phyloP scores from a whole-genome alignment of 208 protist genomes.

The Lotmaria passim region DNA sequence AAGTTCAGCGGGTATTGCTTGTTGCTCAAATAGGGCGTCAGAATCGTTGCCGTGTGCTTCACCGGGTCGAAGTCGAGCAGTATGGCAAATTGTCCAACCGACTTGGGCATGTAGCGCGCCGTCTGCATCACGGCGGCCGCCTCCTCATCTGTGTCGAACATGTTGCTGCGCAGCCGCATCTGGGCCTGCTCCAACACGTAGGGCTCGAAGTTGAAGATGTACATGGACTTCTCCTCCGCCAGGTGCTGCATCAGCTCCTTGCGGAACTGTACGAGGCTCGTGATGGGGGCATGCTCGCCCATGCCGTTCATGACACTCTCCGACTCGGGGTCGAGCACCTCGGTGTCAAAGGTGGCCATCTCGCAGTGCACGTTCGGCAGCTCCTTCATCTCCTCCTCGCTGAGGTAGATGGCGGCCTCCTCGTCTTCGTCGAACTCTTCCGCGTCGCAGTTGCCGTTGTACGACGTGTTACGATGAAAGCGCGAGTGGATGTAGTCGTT shows the following conservation, averaged over 20 bases:
- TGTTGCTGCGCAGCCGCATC: constrained; percentile 73
- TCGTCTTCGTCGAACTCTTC: constrained; percentile 70
- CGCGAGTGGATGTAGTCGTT: constrained; percentile 83
- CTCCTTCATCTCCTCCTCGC: constrained; percentile 37
- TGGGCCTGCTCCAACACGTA: constrained; percentile 87
- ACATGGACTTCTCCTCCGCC: constrained; percentile 58
- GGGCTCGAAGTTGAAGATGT: constrained; percentile 91
- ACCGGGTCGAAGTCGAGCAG: constrained; percentile 79
- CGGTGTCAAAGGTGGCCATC: constrained; percentile 82
- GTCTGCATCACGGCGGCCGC: constrained; percentile 40
- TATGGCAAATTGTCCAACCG: constrained; percentile 74
- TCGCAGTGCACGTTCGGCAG: constrained; percentile 78
- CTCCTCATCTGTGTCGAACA: constrained; percentile 78
- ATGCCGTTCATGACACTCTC: constrained; percentile 47
- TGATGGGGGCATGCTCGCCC: constrained; percentile 82
- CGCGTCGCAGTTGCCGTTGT: constrained; percentile 27
- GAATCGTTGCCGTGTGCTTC: constrained; percentile 62
- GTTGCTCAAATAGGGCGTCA: constrained; percentile 63
- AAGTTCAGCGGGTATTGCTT: constrained; percentile 42
- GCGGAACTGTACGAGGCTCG: constrained; percentile 75
- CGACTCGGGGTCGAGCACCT: constrained; percentile 59
- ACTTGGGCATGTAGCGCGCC: constrained; percentile 50
- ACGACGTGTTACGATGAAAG: constrained; percentile 43
- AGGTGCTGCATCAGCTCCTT: constrained; percentile 76
- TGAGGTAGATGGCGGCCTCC: constrained; percentile 42